Percentiles rank a stretch among this genome's conserved stretches.
Evolutionary conservation across 2,329 filamentous ascomycete genomes (phyloP).

Genomic region (Colletotrichum salicis): DNA sequence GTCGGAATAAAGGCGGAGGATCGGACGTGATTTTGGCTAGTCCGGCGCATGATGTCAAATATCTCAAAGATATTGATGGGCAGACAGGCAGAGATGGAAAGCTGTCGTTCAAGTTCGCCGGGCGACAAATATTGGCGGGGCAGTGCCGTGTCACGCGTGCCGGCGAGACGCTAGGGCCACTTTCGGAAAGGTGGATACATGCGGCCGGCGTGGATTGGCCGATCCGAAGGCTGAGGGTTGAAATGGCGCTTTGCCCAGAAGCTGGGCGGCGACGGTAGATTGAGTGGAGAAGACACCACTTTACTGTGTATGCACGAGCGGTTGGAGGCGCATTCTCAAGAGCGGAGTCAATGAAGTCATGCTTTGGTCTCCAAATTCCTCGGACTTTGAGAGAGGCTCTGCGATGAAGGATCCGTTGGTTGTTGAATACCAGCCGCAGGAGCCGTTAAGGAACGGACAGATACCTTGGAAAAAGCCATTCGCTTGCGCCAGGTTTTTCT

Average conservation of each 20-base stretch:
- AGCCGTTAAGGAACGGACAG: neutral
- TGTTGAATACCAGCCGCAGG: neutral
- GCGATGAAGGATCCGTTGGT: neutral
- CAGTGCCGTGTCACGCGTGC: constrained; percentile 32
- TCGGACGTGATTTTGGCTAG: neutral
- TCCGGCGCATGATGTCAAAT: constrained; percentile 15
- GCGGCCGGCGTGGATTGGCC: constrained; percentile 23
- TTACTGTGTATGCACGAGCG: constrained; percentile 3
- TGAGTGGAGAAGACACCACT: neutral
- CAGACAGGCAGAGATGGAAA: neutral
- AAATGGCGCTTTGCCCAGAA: constrained; percentile 15
- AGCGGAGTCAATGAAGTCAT: constrained; percentile 20
- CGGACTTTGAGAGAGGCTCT: constrained; percentile 8
- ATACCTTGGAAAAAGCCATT: neutral
- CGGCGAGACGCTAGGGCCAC: constrained; percentile 24
- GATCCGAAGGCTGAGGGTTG: constrained; percentile 21
- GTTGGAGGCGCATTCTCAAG: constrained; percentile 13
- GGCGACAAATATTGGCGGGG: constrained; percentile 25
- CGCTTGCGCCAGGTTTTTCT: neutral
- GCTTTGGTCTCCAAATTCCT: neutral
- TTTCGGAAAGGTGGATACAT: constrained; percentile 14
- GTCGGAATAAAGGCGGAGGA: neutral
- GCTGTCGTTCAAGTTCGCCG: constrained; percentile 4
- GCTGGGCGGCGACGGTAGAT: constrained; percentile 27
- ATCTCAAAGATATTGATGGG: neutral